phyloP scores from a whole-genome alignment of 441 rosid species.

The Manihot esculenta region DNA sequence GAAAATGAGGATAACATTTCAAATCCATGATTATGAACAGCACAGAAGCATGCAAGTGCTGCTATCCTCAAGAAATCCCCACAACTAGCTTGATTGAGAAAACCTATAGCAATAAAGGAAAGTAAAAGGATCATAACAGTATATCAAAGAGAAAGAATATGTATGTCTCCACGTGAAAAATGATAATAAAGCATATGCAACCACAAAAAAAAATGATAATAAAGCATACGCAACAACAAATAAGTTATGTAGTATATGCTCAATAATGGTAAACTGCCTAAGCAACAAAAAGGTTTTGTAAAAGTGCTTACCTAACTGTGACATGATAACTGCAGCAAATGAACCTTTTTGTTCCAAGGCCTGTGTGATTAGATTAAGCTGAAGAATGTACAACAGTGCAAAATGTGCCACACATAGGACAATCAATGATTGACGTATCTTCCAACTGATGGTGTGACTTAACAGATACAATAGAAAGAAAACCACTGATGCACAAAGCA shows the following conservation, averaged over 20 bases:
- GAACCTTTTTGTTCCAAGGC: slow-evolving; percentile 58
- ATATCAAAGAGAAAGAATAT: background rate
- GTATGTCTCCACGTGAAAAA: no score
- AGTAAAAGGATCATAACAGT: background rate
- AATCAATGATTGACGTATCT: slow-evolving; percentile 75
- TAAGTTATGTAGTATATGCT: background rate
- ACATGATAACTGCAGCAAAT: slow-evolving; percentile 54
- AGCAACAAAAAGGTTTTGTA: background rate
- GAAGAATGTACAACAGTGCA: slow-evolving; percentile 82
- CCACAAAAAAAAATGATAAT: no score
- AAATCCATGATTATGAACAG: slow-evolving; percentile 93
- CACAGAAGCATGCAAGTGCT: slow-evolving; percentile 88
- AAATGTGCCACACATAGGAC: slow-evolving; percentile 95
- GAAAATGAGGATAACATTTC: slow-evolving; percentile 91
- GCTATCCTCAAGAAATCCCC: slow-evolving; percentile 93
- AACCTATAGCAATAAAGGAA: slow-evolving; percentile 54
- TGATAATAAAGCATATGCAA: no score
- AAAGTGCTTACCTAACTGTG: slow-evolving; percentile 69
- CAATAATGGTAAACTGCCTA: slow-evolving; percentile 7
- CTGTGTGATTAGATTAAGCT: slow-evolving; percentile 67
- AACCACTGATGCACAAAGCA: slow-evolving; percentile 62
- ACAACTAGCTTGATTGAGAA: slow-evolving; percentile 58
- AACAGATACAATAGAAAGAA: slow-evolving; percentile 87
- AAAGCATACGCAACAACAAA: no score
- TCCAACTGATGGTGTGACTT: slow-evolving; percentile 79